Conservation (phyloP, 1,284 basidiomycete genomes). For the Lignosus rhinocerotis region DNA sequence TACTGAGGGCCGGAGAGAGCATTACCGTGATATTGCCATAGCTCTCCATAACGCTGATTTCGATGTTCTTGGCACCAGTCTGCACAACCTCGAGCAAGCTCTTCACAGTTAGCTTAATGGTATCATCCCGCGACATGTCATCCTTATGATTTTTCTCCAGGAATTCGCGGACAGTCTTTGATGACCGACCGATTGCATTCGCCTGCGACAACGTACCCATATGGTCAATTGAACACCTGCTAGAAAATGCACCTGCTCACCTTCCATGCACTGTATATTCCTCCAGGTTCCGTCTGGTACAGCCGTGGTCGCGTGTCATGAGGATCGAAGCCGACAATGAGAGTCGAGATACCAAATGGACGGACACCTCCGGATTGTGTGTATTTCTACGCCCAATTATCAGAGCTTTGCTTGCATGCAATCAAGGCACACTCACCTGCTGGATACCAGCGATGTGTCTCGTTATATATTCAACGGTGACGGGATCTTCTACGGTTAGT, state of each 20-base stretch:
- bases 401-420: background rate
- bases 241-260: conserved; percentile 42
- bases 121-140: conserved; percentile 83
- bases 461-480: conserved; percentile 98
- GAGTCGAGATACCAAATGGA: conserved; percentile 96
- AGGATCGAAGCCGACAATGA: conserved; percentile 97
- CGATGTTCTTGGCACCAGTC: conserved; percentile 99
- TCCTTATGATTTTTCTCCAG: conserved; percentile 98
- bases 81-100: conserved; percentile 97
- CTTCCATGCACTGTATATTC: conserved; percentile 99
- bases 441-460: conserved; percentile 97
- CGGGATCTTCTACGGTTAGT: conserved; percentile 97
- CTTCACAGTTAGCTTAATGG: conserved; percentile 95
- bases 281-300: conserved; percentile 97
- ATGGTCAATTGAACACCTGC: background rate
- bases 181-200: conserved; percentile 95
- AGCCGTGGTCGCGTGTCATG: conserved; percentile 86
- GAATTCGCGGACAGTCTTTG: conserved; percentile 98
- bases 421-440: conserved; percentile 62
- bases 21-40: conserved; percentile 86
- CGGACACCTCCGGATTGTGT: conserved; percentile 99
- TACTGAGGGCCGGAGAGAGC: conserved; percentile 31
- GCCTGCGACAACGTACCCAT: conserved; percentile 56
- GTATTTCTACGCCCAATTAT: conserved; percentile 64
- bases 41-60: conserved; percentile 95